Percentiles rank a stretch among this genome's conserved stretches.
Conservation (phyloP, 768 basidiomycete species). For the Mrakia blollopis region DNA sequence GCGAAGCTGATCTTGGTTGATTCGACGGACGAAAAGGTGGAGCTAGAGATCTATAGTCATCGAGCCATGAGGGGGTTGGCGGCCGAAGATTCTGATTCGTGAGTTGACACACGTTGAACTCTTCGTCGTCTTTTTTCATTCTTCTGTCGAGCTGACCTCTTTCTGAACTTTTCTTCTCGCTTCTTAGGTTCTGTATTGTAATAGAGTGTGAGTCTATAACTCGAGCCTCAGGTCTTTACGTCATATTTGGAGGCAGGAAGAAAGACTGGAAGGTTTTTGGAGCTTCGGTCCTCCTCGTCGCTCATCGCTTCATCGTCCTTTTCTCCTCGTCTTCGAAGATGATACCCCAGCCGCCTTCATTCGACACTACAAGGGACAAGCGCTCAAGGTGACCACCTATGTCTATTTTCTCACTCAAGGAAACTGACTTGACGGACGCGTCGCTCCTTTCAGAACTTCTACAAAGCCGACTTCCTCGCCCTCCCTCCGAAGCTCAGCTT, state of each 20-base stretch:
- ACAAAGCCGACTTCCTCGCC: background rate
- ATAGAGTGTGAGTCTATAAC: background rate
- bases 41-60: background rate
- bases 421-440: background rate
- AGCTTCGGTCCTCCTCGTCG: background rate
- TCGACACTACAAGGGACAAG: background rate
- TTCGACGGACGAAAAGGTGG: background rate
- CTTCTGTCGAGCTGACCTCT: background rate
- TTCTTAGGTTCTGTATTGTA: background rate
- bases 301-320: background rate
- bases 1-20: background rate
- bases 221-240: background rate
- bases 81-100: background rate
- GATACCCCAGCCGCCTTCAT: background rate
- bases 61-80: background rate
- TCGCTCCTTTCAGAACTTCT: background rate
- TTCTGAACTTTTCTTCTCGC: background rate
- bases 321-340: background rate
- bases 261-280: background rate
- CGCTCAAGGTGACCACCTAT: background rate
- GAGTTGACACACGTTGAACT: background rate
- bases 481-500: conserved; percentile 8
- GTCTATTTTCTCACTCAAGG: too few relatives aligned
- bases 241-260: background rate
- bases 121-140: background rate